Evolutionary conservation across 2,329 filamentous ascomycete species (phyloP), one percentile per base, ranked within the genome.

Genomic region (Ambrosiella beaveri): DNA sequence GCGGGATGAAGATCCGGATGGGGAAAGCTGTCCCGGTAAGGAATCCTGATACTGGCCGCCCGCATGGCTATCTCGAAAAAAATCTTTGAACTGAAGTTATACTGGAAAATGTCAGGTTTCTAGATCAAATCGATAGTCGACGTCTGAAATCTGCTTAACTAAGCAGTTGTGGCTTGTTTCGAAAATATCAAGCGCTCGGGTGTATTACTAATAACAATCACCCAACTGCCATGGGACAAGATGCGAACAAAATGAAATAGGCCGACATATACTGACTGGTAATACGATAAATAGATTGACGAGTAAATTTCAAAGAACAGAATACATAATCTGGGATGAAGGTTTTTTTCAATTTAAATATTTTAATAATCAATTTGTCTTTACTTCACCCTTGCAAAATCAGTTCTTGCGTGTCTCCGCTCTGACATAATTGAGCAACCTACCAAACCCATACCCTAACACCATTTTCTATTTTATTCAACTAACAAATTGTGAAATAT

Each of bases 1-100:
- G 76, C 70, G 3, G 93, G 93, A 61, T 88, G 77, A 67, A 93
- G 82, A 56, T 76, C 78, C 2, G 90, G 86, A 35, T 83, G 74
- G 27, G 90, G 82, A 58, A 96, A 77, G 47, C 86, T 83, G 63
- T 86, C 82, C 66, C 88, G 95, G 68, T 91, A 97, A 60, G 91
- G 91, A 65, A 97, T 94, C 64, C 89, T 84, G 73, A 95, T 84
- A 60, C 88, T 78, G 65, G 84, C 79, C 70, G 80, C 85, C 70
- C 77, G 77, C 81, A 86, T 84, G 12, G 2, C 38, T 8, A 39
- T n/a, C 17, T 9, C 37, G n/a, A 27, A 27, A 35, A 12, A 36
- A 36, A 53, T 12, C 19, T 12, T 7, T 56, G 15, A 49, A 49
- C 36, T 13, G 37, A 17, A 44, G 35, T 27, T 54, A 36, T 35